phyloP scores from a whole-genome alignment of 2,329 filamentous ascomycete genomes.

The Neonectria sp. region DNA sequence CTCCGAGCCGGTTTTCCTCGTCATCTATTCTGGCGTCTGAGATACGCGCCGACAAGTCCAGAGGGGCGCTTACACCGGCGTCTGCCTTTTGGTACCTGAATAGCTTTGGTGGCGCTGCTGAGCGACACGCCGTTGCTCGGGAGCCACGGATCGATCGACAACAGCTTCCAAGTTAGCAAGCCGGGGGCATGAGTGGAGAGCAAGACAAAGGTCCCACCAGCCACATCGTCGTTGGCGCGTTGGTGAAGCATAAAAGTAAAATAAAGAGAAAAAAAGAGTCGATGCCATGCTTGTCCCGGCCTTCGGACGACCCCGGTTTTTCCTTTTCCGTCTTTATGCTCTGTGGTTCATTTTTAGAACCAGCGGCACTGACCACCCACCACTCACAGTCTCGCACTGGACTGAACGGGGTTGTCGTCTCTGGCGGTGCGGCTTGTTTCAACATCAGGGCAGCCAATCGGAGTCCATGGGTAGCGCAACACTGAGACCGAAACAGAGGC shows the following conservation, averaged over 20 bases:
- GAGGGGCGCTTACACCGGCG: neutral
- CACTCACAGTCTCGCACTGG: neutral
- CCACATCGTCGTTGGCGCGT: neutral
- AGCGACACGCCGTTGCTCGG: neutral
- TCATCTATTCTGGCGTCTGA: neutral
- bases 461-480: neutral
- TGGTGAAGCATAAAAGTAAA: conserved; percentile 7
- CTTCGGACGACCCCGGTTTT: neutral
- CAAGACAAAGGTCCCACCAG: neutral
- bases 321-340: neutral
- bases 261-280: neutral
- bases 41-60: neutral
- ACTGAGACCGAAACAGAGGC: conserved; percentile 40
- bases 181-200: neutral
- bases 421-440: conserved; percentile 40
- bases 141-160: neutral
- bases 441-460: conserved; percentile 47
- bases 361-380: conserved; percentile 31
- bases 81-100: neutral
- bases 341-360: conserved; percentile 44
- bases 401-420: no score
- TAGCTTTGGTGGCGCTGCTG: neutral
- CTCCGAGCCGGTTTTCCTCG: conserved; percentile 9
- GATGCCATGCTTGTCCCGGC: conserved; percentile 12
- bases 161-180: neutral